phyloP scores from a whole-genome alignment of 768 basidiomycete species.

The Termitomyces sp. region DNA sequence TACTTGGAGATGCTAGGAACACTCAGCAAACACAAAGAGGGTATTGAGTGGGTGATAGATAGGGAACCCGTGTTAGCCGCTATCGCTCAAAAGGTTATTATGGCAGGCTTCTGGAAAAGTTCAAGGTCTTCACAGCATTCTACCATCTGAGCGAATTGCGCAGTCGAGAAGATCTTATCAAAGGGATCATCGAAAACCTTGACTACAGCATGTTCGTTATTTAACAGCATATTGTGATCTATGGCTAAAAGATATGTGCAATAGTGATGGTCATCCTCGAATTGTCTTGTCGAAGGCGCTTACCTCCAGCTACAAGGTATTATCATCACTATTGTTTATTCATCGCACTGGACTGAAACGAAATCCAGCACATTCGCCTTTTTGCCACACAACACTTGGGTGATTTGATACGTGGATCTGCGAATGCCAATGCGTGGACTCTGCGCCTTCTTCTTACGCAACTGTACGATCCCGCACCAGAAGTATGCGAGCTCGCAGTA shows the following conservation, averaged over 20 bases:
- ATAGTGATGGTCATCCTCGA: conserved; percentile 90
- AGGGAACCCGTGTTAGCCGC: not conserved
- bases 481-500: conserved; percentile 90
- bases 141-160: conserved; percentile 92
- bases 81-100: conserved; percentile 3
- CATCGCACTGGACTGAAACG: not conserved
- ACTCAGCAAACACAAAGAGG: conserved; percentile 84
- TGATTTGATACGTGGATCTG: conserved; percentile 64
- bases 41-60: conserved; percentile 72
- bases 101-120: conserved; percentile 82
- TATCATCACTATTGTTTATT: conserved; percentile 7
- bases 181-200: conserved; percentile 84
- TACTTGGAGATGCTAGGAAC: conserved; percentile 96
- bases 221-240: not conserved
- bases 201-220: conserved; percentile 81
- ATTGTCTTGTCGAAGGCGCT: conserved; percentile 92
- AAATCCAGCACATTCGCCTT: conserved; percentile 74
- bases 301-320: conserved; percentile 87
- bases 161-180: conserved; percentile 89
- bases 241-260: conserved; percentile 3
- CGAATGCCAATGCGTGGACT: conserved; percentile 79
- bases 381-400: conserved; percentile 90
- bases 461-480: conserved; percentile 87
- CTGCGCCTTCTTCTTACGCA: conserved; percentile 91
- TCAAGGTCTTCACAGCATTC: conserved; percentile 92